These are phyloP conservation scores for Eucalyptus erythrocorys DNA, from an alignment of 345 rosid genomes.

Conservation along the genomic window DNA sequence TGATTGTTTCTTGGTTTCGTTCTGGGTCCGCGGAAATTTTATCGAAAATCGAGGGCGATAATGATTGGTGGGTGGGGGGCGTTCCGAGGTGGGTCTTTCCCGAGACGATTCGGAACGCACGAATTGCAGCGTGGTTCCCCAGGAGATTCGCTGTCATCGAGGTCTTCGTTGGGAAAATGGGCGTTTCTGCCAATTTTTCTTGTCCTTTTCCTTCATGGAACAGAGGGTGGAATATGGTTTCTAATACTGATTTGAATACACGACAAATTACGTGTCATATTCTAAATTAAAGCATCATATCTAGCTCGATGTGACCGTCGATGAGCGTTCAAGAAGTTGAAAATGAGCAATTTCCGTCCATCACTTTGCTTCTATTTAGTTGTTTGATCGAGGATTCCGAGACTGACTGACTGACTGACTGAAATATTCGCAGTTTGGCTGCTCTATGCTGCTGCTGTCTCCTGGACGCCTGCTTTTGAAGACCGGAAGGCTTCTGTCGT, in stretches of 20 bases:
- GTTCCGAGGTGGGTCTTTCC: not conserved
- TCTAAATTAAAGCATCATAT: not conserved
- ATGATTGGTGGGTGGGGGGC: not conserved
- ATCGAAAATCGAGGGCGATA: not conserved
- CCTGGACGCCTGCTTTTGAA: not conserved
- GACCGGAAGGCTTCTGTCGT: not conserved
- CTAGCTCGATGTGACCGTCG: not conserved
- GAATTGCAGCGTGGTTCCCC: not conserved
- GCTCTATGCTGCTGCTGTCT: not conserved
- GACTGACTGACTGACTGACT: not conserved
- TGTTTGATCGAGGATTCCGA: not conserved
- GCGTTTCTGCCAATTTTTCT: not conserved
- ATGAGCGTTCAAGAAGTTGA: not conserved
- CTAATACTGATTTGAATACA: not conserved
- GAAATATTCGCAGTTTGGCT: not conserved
- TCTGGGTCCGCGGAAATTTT: not conserved
- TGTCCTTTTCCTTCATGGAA: not conserved
- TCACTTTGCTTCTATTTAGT: not conserved
- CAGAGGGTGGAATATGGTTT: not conserved
- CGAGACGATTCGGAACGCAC: not conserved
- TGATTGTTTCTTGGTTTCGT: not conserved
- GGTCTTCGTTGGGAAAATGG: not conserved
- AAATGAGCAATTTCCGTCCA: not conserved
- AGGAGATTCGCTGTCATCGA: not conserved
- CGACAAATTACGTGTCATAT: not conserved